Evolutionary conservation across 345 rosid species (phyloP), one percentile per base, ranked within the genome.

Genomic region (Brassica cretica): DNA sequence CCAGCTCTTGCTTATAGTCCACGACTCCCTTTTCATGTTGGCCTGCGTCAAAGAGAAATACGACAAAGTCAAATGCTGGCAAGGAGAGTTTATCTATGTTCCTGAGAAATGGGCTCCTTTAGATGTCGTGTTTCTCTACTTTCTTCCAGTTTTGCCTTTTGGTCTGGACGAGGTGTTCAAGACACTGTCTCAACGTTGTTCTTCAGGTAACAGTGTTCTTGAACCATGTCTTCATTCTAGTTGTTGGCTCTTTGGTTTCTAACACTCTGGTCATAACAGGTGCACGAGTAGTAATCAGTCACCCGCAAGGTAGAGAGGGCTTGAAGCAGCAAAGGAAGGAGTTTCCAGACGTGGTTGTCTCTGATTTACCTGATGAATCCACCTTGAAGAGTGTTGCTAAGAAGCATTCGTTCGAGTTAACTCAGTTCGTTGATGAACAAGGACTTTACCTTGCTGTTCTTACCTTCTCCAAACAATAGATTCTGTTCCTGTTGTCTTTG

Each of bases 1-100:
- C 67, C 83, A 84, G 69, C 80, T 87, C 73, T 84, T 92, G 84
- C 90, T 88, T 74, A 87, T 87, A 39, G 91, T 89, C 41, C 98
- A 94, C 69, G 97, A 94, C 66, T 94, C 97, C 5, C 89, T 94
- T 32, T 88, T 94, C n/a, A 64, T 82, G 32, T 83, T 94, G 46
- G 97, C 97, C 35, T 77, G 84, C 73, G 78, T 91, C 29, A 94
- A 91, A 81, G 98, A 91, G 60, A 92, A 88, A 59, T 84, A 94
- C 70, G 97, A 92, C 69, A 70, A 86, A 44, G 87, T 91, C 53
- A 92, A 91, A 80, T 94, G 98, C 84, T 94, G 98, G 98, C 98
- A 92, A 84, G 98, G 98, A 19, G 98, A 94, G 39, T 68, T 94
- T 69, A 86, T 85, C 19, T 83, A 87, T 80, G 88, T 88, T 59